Evolutionary conservation across 2,329 filamentous ascomycete species (phyloP).

Genomic region (Microdochium trichocladiopsis): DNA sequence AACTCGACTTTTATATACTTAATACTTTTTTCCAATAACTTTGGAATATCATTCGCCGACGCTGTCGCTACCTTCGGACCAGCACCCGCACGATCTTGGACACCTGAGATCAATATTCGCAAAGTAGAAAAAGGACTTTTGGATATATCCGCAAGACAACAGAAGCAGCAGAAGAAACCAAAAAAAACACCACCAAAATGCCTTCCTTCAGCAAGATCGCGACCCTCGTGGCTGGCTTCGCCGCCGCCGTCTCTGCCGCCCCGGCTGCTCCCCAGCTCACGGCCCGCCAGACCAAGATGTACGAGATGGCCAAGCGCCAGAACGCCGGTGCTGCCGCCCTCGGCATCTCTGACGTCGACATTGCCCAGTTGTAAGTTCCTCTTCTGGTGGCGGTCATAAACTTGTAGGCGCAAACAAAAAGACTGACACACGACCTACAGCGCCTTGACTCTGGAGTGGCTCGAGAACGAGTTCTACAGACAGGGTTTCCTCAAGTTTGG

Average conservation of each 20-base stretch:
- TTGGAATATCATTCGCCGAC: constrained; percentile 1
- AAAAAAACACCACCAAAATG: constrained; percentile 25
- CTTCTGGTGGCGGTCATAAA: background rate
- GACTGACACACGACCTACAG: constrained; percentile 27
- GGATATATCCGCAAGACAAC: background rate
- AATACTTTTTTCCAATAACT: constrained; percentile 10
- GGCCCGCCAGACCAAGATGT: constrained; percentile 35
- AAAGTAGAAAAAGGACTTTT: constrained; percentile 14
- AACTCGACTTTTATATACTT: too few relatives aligned
- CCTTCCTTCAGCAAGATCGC: constrained; percentile 37
- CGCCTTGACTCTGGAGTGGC: constrained; percentile 67
- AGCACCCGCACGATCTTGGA: constrained; percentile 6
- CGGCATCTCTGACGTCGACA: constrained; percentile 45
- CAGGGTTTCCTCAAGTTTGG: constrained; percentile 63
- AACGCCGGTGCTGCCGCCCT: constrained; percentile 37
- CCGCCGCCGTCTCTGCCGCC: constrained; percentile 36
- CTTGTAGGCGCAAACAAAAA: constrained; percentile 4
- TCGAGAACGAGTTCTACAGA: constrained; percentile 67
- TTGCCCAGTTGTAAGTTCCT: constrained; percentile 54
- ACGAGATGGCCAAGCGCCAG: constrained; percentile 41
- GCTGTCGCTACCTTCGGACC: background rate
- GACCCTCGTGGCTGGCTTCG: constrained; percentile 34
- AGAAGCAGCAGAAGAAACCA: background rate
- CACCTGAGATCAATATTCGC: constrained; percentile 8
- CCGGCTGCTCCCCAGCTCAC: constrained; percentile 37